Base-by-base conservation (phyloP, 768 basidiomycete genomes). In the Cantharellus cinnabarinus region DNA sequence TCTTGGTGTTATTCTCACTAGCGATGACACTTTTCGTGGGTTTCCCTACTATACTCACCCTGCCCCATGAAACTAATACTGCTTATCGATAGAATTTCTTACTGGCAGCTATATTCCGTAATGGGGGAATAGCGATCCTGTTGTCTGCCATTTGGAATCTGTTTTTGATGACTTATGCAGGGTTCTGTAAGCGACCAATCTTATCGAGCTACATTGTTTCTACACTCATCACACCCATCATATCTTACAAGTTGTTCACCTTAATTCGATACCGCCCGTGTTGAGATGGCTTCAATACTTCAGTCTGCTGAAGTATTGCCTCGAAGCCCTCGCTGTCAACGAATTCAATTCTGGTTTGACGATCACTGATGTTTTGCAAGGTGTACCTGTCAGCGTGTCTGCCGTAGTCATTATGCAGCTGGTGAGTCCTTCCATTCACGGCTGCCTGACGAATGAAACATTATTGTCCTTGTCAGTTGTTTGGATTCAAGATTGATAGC, bases 211-310 rank as follows among this genome's bases (percentile, higher is more conserved):
- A 48, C 29, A 10, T 29, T 48, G 10, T 48, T 48, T 48, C 29
- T 48, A 10, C 10, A 10, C 29, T 48, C 44, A 48, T 48, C 44
- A 29, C 20, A 29, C 20, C 20, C 20, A 29, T 29, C 20, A 29
- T 29, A 29, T 29, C 20, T 1, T 1, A 29, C 20, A 29, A 63
- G 62, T 95, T 68, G 88, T 94, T 57, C 87, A 94, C 67, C 75
- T 94, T 59, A 70, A 72, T 62, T 74, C 77, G 61, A 94, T 98
- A 60, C 90, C 93, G 2, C 85, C 87, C 2, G 89, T 93, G 2
- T 76, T 98, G 1, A 78, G 93, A 14, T 98, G 93, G 93, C 73
- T 97, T 58, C 84, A 93, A 66, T 97, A 89, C 83, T 64, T 93
- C 60, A 85, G 84, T 58, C 85, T 87, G 42, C 75, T 90, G 53